Evolutionary conservation across 176 grass and related monocot genomes (phyloP).

Genomic region (Oryza glumipatula): DNA sequence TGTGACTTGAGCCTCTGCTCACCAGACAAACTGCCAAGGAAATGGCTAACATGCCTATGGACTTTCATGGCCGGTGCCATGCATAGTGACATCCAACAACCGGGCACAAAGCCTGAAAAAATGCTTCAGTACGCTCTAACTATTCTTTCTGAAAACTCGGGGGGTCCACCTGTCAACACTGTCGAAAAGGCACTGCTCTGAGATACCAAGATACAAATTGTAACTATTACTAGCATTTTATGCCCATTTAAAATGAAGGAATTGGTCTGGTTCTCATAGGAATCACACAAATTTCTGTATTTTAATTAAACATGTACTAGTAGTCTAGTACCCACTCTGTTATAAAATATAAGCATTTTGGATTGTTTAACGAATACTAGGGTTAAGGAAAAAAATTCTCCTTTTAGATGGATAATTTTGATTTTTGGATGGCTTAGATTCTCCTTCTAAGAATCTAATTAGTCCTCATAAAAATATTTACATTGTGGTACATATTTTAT

Average conservation of each 20-base stretch:
- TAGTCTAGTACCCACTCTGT: no score
- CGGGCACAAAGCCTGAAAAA: slow-evolving; percentile 35
- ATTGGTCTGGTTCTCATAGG: neutral
- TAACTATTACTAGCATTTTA: neutral
- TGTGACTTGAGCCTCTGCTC: slow-evolving; percentile 2
- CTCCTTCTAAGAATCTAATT: no score
- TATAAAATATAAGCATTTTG: no score
- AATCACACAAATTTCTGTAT: no score
- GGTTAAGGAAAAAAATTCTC: no score
- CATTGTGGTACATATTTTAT: no score
- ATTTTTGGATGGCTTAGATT: no score
- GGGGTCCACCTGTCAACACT: neutral
- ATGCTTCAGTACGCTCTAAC: neutral
- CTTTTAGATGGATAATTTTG: no score
- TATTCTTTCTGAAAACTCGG: neutral
- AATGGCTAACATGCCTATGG: neutral
- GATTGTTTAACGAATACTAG: no score
- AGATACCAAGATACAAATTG: no score
- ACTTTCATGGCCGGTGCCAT: slow-evolving; percentile 10
- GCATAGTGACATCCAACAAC: slow-evolving; percentile 28
- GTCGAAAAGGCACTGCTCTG: neutral
- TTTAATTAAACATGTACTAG: no score
- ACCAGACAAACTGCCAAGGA: neutral
- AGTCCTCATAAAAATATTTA: no score
- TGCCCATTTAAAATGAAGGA: neutral